Conservation (phyloP, 805 yeast species). For the Myxozyma udenii region DNA sequence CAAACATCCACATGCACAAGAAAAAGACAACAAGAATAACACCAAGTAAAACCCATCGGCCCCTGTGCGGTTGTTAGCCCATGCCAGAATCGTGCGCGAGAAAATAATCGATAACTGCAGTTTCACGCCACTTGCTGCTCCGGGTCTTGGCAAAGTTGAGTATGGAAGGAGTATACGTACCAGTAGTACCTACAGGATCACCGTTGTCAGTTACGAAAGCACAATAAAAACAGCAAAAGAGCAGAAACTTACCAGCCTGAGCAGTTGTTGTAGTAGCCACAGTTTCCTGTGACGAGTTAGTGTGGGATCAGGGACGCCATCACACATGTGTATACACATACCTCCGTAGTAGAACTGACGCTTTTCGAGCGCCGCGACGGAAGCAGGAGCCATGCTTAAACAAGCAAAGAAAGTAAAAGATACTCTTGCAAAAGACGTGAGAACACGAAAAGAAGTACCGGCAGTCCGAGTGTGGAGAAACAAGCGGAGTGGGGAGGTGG, state of each 20-base stretch:
- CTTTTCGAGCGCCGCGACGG: not conserved
- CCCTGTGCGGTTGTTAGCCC: too few relatives aligned
- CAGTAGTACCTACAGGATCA: slow-evolving; percentile 17
- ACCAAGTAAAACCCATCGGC: slow-evolving; percentile 24
- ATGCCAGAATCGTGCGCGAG: too few relatives aligned
- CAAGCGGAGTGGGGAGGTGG: too few relatives aligned
- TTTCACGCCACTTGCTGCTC: too few relatives aligned
- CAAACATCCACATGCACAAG: slow-evolving; percentile 9
- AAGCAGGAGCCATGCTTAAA: not conserved
- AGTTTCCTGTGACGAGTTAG: too few relatives aligned
- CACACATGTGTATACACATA: not conserved
- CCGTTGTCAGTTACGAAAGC: too few relatives aligned
- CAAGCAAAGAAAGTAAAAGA: too few relatives aligned
- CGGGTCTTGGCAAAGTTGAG: not conserved
- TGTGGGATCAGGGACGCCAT: not conserved
- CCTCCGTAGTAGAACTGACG: not conserved
- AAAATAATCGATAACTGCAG: too few relatives aligned
- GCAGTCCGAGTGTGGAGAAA: too few relatives aligned
- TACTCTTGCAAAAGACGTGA: too few relatives aligned
- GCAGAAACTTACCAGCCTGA: slow-evolving; percentile 15
- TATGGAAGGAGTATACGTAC: slow-evolving; percentile 1
- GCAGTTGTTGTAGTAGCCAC: slow-evolving; percentile 18
- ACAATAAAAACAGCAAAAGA: not conserved
- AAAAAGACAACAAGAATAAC: slow-evolving; percentile 10
- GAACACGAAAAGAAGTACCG: too few relatives aligned